Conservation (phyloP, 768 basidiomycete genomes). For the Termitomyces sp. region DNA sequence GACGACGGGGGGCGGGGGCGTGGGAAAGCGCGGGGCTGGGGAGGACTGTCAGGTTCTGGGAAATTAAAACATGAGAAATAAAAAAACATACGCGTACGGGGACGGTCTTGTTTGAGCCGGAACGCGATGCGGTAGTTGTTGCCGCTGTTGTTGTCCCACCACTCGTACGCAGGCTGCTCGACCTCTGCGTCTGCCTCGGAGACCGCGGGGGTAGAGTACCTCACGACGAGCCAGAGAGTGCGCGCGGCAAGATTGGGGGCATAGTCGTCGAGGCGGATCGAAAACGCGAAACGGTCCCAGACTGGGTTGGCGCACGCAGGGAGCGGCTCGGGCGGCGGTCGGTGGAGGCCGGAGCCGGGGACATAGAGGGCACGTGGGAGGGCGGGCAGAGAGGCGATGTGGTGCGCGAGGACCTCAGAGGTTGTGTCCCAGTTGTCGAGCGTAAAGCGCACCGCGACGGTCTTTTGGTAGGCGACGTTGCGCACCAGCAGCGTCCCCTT, state of each 20-base stretch:
- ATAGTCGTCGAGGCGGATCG: slow-evolving; percentile 69
- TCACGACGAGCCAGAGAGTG: slow-evolving; percentile 55
- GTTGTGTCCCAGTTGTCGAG: slow-evolving; percentile 94
- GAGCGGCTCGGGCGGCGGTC: too few species aligned
- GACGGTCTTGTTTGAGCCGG: slow-evolving; percentile 1
- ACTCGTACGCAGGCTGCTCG: slow-evolving; percentile 47
- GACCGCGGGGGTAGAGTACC: slow-evolving; percentile 27
- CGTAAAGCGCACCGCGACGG: slow-evolving; percentile 82
- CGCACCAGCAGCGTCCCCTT: slow-evolving; percentile 76
- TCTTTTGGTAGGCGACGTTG: slow-evolving; percentile 85
- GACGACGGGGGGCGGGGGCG: slow-evolving; percentile 3
- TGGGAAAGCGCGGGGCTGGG: background rate
- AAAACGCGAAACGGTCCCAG: slow-evolving; percentile 60
- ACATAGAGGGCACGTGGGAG: slow-evolving; percentile 18
- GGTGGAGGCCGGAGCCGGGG: slow-evolving; percentile 9
- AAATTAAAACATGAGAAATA: background rate
- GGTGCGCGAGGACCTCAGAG: slow-evolving; percentile 65
- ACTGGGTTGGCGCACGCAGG: slow-evolving; percentile 8
- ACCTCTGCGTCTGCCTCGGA: background rate
- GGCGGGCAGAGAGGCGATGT: slow-evolving; percentile 36
- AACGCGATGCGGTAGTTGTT: slow-evolving; percentile 78
- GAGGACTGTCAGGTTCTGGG: background rate
- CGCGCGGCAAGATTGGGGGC: slow-evolving; percentile 40
- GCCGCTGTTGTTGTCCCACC: slow-evolving; percentile 91
- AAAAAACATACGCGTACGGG: background rate